Conservation (phyloP, 2,329 filamentous ascomycete species). For the Aspergillus glaucus region DNA sequence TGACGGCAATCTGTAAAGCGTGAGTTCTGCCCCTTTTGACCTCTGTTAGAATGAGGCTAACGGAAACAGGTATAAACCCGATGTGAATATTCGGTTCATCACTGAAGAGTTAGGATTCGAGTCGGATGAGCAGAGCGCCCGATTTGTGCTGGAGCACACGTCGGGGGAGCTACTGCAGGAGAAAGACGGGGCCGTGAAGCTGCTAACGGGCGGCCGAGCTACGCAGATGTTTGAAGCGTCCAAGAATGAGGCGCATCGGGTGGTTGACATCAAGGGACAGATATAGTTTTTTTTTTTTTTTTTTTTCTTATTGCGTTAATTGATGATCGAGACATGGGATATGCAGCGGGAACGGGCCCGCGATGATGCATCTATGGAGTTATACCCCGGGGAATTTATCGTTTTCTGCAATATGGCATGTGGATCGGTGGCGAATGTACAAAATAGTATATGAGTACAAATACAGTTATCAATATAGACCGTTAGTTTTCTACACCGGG, state of each 20-base stretch:
- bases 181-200: constrained; percentile 64
- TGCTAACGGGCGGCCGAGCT: constrained; percentile 69
- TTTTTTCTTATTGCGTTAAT: not conserved
- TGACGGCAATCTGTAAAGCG: constrained; percentile 92
- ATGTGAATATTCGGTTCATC: constrained; percentile 82
- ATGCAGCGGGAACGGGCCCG: not conserved
- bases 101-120: constrained; percentile 96
- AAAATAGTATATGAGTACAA: too few relatives aligned
- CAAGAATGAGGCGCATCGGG: constrained; percentile 67
- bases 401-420: too few relatives aligned
- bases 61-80: constrained; percentile 73
- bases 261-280: constrained; percentile 95
- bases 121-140: constrained; percentile 79
- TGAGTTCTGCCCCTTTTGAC: constrained; percentile 48
- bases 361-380: not conserved
- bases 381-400: too few relatives aligned
- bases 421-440: too few relatives aligned
- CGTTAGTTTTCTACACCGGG: too few relatives aligned
- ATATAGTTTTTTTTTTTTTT: constrained; percentile 44
- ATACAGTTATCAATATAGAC: too few relatives aligned
- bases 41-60: constrained; percentile 41
- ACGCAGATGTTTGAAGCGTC: constrained; percentile 66
- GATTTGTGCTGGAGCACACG: constrained; percentile 79
- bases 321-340: not conserved
- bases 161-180: constrained; percentile 72